Percentiles rank a stretch among this genome's conserved stretches.
phyloP scores from a whole-genome alignment of 2,329 filamentous ascomycete species.

The Emergomyces africanus region DNA sequence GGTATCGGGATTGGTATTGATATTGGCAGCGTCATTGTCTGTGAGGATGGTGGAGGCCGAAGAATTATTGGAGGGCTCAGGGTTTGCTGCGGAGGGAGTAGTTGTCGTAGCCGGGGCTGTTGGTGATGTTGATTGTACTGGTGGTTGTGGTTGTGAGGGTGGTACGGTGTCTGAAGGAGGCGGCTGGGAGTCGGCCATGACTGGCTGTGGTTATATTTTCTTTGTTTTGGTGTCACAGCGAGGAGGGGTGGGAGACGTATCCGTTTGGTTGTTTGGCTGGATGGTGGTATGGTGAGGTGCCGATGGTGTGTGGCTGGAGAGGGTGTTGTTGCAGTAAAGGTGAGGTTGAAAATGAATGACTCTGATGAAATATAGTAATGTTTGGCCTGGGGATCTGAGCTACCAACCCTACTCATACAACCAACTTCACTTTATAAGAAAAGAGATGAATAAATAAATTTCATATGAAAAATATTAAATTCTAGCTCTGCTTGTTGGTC shows the following conservation, averaged over 20 bases:
- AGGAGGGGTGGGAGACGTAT: background rate
- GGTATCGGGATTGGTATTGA: background rate
- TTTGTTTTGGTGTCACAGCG: background rate
- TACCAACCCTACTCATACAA: background rate
- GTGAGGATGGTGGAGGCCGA: conserved; percentile 1
- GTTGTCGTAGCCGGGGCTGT: background rate
- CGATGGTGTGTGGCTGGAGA: background rate
- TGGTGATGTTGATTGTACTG: background rate
- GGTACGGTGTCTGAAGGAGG: background rate
- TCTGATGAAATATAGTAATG: no score
- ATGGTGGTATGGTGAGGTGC: background rate
- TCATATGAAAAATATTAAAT: background rate
- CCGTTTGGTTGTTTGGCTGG: background rate
- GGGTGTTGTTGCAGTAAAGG: no score
- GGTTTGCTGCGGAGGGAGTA: background rate
- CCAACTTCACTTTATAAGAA: background rate
- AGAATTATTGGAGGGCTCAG: background rate
- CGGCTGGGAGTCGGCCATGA: conserved; percentile 1
- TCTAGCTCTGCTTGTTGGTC: background rate
- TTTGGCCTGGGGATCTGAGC: background rate
- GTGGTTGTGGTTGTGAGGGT: background rate
- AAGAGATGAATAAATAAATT: background rate
- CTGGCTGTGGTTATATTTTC: background rate
- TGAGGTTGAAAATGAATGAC: background rate
- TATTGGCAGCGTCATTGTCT: conserved; percentile 1